Evolutionary conservation across 306 rosid genomes (phyloP).

Genomic region (Cotoneaster glaucophyllus): DNA sequence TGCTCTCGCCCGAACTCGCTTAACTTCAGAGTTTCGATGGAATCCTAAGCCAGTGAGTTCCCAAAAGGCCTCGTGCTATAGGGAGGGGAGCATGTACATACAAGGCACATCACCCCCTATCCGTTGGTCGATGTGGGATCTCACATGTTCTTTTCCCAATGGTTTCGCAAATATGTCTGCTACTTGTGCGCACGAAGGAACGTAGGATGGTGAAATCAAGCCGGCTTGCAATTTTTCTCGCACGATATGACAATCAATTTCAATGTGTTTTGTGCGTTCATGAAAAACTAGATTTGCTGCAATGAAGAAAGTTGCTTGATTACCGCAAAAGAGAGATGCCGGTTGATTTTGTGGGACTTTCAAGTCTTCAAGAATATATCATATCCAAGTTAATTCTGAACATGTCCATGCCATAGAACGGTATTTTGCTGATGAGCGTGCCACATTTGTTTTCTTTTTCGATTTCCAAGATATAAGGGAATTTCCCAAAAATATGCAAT

Average conservation of each 20-base stretch:
- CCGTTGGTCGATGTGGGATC: no score
- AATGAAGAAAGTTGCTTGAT: not conserved
- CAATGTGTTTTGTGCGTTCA: not conserved
- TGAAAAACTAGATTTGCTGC: not conserved
- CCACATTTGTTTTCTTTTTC: not conserved
- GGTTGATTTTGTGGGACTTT: not conserved
- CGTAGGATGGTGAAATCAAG: not conserved
- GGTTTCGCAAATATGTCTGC: not conserved
- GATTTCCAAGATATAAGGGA: no score
- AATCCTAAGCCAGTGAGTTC: no score
- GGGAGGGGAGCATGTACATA: no score
- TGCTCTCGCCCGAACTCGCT: no score
- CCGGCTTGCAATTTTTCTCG: not conserved
- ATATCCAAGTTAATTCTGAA: not conserved
- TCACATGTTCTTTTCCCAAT: not conserved
- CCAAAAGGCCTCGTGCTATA: no score
- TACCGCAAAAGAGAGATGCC: no score
- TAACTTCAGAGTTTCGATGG: no score
- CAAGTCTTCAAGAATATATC: no score
- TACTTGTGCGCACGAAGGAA: not conserved
- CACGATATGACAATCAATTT: not conserved
- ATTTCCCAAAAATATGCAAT: no score
- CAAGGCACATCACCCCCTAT: no score
- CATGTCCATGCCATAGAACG: not conserved
- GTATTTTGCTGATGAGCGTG: not conserved